Conservation (phyloP, 2,329 filamentous ascomycete genomes). For the Cadophora sp. region DNA sequence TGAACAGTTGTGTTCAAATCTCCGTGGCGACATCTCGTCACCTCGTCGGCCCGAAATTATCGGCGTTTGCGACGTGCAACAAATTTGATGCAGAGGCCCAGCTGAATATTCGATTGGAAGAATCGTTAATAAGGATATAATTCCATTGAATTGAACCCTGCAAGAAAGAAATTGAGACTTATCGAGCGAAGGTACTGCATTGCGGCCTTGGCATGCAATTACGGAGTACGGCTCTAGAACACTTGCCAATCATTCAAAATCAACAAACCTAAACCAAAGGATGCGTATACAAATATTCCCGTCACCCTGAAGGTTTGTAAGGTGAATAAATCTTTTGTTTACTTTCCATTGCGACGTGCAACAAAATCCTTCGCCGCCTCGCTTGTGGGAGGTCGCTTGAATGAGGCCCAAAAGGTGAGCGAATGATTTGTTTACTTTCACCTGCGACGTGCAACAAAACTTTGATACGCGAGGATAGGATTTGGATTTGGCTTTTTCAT, state of each 20-base stretch:
- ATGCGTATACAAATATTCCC: not conserved
- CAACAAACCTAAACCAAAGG: no score
- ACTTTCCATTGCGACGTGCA: not conserved
- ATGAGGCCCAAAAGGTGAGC: not conserved
- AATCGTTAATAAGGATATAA: not conserved
- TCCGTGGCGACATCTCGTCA: not conserved
- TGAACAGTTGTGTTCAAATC: not conserved
- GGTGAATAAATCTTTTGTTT: not conserved
- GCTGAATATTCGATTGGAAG: not conserved
- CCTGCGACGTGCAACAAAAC: conserved; percentile 11
- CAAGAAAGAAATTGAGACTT: no score
- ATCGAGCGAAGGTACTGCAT: no score
- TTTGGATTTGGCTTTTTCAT: not conserved
- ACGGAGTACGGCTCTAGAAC: no score
- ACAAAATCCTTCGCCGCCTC: not conserved
- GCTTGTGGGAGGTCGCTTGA: not conserved
- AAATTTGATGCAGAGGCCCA: not conserved
- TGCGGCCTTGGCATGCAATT: no score
- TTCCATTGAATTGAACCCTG: no score
- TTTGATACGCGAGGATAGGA: not conserved
- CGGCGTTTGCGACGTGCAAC: conserved; percentile 16
- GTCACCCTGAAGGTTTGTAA: not conserved
- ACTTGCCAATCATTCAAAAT: no score
- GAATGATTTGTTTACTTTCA: not conserved
- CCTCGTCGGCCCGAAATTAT: conserved; percentile 13